Evolutionary conservation across 2,329 filamentous ascomycete genomes (phyloP).

Genomic region (Rutstroemia sp.): DNA sequence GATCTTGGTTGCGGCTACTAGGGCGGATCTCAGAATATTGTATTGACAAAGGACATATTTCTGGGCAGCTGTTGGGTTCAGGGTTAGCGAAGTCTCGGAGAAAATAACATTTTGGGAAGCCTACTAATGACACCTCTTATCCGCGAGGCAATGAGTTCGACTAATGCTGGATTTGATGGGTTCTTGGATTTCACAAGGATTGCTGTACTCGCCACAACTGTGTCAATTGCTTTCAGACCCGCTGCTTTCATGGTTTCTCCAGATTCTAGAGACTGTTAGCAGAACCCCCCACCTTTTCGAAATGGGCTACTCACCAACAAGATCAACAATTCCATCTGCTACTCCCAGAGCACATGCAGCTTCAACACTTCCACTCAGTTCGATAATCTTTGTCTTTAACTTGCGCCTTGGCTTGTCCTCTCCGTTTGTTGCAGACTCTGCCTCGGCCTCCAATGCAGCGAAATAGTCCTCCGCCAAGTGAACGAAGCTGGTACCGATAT

Average conservation of each 20-base stretch:
- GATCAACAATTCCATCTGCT: conserved; percentile 93
- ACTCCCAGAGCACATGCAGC: conserved; percentile 93
- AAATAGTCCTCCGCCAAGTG: conserved; percentile 80
- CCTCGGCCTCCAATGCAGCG: conserved; percentile 59
- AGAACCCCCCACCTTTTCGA: neutral
- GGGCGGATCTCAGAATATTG: conserved; percentile 70
- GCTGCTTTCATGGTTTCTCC: conserved; percentile 97
- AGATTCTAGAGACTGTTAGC: conserved; percentile 57
- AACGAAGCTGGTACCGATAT: conserved; percentile 93
- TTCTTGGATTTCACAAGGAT: conserved; percentile 87
- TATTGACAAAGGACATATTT: conserved; percentile 93
- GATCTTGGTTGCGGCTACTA: conserved; percentile 63
- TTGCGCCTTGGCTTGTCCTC: conserved; percentile 37
- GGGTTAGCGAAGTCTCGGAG: neutral
- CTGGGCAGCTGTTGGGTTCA: conserved; percentile 57
- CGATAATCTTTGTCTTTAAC: conserved; percentile 81
- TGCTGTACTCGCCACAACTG: conserved; percentile 79
- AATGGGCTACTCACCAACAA: conserved; percentile 64
- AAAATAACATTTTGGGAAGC: conserved; percentile 19
- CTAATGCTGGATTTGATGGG: conserved; percentile 70
- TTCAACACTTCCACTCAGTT: conserved; percentile 93
- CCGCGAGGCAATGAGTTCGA: conserved; percentile 76
- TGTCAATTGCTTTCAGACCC: conserved; percentile 88
- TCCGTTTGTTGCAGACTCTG: conserved; percentile 29
- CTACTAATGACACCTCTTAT: conserved; percentile 86